Evolutionary conservation across 768 basidiomycete species (phyloP).

Genomic region (Boletus subcaerulescens): DNA sequence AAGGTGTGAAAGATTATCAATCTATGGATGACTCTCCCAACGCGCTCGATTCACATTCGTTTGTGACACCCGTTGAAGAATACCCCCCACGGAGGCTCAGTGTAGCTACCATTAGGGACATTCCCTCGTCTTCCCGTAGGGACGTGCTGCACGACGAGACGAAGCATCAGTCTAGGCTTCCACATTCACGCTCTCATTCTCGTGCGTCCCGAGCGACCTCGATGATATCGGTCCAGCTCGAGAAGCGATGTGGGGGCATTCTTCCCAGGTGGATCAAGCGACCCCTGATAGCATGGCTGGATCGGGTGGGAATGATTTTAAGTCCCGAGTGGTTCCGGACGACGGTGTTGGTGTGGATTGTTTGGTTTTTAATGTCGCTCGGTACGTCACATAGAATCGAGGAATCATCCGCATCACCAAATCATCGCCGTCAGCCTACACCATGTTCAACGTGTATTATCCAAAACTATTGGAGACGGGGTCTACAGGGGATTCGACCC

Average conservation of each 20-base stretch:
- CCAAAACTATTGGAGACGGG: constrained; percentile 77
- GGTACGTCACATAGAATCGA: constrained; percentile 43
- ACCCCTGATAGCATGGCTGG: constrained; percentile 67
- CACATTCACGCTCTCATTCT: not conserved
- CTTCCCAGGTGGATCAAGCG: constrained; percentile 55
- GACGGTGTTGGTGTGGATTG: constrained; percentile 74
- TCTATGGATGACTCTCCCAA: constrained; percentile 31
- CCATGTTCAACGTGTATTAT: constrained; percentile 91
- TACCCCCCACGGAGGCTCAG: constrained; percentile 23
- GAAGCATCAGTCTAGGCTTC: constrained; percentile 10
- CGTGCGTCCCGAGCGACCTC: constrained; percentile 37
- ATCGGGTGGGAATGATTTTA: constrained; percentile 66
- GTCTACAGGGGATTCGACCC: constrained; percentile 16
- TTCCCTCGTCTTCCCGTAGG: constrained; percentile 15
- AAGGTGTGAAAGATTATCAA: constrained; percentile 25
- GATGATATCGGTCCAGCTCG: constrained; percentile 36
- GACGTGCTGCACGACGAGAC: constrained; percentile 11
- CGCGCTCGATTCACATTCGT: constrained; percentile 25
- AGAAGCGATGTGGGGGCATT: constrained; percentile 37
- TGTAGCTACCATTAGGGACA: constrained; percentile 30
- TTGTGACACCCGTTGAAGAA: constrained; percentile 25
- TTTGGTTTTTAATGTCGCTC: constrained; percentile 75
- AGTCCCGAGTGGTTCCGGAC: constrained; percentile 73
- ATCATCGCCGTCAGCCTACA: constrained; percentile 54
- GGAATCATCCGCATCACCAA: not conserved